Conservation (phyloP, 495 filamentous ascomycete genomes). For the Tetracladium setigerum region DNA sequence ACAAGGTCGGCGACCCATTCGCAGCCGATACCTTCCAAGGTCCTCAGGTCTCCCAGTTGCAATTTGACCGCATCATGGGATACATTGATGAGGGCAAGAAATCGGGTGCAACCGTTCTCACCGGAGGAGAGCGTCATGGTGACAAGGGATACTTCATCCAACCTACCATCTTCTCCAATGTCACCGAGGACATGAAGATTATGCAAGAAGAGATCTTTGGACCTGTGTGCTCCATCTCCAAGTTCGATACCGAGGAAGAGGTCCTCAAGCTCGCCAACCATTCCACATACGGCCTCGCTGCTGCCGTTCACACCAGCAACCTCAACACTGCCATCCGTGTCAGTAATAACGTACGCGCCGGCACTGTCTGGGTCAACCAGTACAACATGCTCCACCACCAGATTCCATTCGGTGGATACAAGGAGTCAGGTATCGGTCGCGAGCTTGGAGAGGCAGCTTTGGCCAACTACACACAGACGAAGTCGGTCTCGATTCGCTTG, state of each 20-base stretch:
- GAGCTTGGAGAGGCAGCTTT: conserved; percentile 92
- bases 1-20: conserved; percentile 93
- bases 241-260: conserved; percentile 87
- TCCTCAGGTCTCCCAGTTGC: conserved; percentile 88
- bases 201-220: conserved; percentile 99
- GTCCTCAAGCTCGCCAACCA: conserved; percentile 75
- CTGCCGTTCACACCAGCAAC: conserved; percentile 87
- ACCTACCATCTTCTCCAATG: conserved; percentile 93
- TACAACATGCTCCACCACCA: conserved; percentile 84
- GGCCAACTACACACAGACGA: conserved; percentile 81
- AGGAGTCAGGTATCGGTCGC: conserved; percentile 87
- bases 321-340: conserved; percentile 91
- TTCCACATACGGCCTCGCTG: conserved; percentile 80
- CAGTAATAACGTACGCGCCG: conserved; percentile 71
- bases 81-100: conserved; percentile 91
- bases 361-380: conserved; percentile 94
- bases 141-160: conserved; percentile 94
- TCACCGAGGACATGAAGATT: conserved; percentile 90
- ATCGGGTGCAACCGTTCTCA: conserved; percentile 75
- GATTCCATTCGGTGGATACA: conserved; percentile 85
- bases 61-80: conserved; percentile 96
- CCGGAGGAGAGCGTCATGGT: conserved; percentile 83
- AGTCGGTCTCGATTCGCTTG: conserved; percentile 49
- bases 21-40: conserved; percentile 86
- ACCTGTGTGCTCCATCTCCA: conserved; percentile 86